These are phyloP conservation scores for Globisporangium okanoganense DNA, from an alignment of 352 stramenopile species.

Conservation along the genomic window DNA sequence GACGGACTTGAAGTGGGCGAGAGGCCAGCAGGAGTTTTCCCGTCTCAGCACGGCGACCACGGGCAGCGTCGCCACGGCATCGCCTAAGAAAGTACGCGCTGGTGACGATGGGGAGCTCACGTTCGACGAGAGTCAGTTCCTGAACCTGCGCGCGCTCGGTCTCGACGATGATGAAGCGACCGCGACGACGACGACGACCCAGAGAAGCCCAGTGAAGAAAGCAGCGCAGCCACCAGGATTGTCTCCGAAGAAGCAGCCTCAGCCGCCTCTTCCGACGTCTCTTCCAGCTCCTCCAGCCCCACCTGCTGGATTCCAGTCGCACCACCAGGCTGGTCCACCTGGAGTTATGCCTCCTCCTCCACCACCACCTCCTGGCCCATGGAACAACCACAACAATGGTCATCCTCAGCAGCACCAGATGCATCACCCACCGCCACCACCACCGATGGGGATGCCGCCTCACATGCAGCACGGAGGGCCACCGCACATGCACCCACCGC, in stretches of 20 bases:
- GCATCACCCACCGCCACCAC: constrained; percentile 12
- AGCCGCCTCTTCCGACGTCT: constrained; percentile 20
- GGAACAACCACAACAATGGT: constrained; percentile 22
- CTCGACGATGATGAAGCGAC: constrained; percentile 67
- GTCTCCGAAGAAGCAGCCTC: constrained; percentile 19
- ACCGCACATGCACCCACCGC: constrained; percentile 32
- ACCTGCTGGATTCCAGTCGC: constrained; percentile 10
- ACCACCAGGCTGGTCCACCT: constrained; percentile 1
- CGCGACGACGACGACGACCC: constrained; percentile 2
- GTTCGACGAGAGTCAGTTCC: constrained; percentile 66
- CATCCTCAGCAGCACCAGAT: constrained; percentile 17
- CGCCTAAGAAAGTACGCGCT: constrained; percentile 4
- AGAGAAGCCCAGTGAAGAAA: constrained; percentile 9
- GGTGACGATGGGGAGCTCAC: constrained; percentile 43
- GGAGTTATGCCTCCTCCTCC: constrained; percentile 5
- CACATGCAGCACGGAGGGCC: constrained; percentile 28
- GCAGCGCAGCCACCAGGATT: constrained; percentile 15
- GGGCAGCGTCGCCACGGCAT: background rate
- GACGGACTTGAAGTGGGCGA: constrained; percentile 74
- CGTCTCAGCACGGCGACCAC: constrained; percentile 19
- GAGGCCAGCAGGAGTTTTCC: constrained; percentile 72
- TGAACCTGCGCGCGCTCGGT: constrained; percentile 53
- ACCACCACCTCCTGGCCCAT: constrained; percentile 25
- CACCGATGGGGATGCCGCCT: constrained; percentile 18
- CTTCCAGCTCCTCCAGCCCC: constrained; percentile 19